Evolutionary conservation across 345 rosid genomes (phyloP).

Genomic region (Capsella bursapastoris): DNA sequence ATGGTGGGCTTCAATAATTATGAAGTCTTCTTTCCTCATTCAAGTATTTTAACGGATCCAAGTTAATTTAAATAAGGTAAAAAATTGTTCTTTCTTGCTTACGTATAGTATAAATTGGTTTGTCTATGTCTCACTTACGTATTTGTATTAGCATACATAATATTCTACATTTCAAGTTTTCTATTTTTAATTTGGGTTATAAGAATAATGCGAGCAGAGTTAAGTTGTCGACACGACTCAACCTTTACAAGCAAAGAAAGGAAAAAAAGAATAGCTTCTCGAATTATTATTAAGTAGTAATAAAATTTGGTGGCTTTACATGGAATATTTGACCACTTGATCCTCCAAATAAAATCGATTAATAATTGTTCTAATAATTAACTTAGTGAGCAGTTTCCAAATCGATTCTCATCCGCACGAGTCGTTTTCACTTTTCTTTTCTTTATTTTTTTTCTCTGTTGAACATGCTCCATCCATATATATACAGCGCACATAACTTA

Average conservation of each 20-base stretch:
- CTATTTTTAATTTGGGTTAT: background rate
- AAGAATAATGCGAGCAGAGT: background rate
- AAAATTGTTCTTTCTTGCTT: no score
- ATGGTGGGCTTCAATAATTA: slow-evolving; percentile 30
- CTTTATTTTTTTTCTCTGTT: background rate
- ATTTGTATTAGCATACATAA: no score
- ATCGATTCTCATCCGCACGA: slow-evolving; percentile 36
- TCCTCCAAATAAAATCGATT: background rate
- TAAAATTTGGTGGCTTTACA: slow-evolving; percentile 10
- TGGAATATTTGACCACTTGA: slow-evolving; percentile 38
- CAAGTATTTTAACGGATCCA: slow-evolving; percentile 17
- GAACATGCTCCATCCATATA: background rate
- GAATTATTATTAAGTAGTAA: background rate
- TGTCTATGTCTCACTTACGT: no score
- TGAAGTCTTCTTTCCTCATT: slow-evolving; percentile 8
- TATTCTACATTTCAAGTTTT: background rate
- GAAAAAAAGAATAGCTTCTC: background rate
- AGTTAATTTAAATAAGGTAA: background rate
- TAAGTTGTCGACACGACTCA: background rate
- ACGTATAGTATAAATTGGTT: no score
- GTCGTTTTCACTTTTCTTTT: slow-evolving; percentile 25
- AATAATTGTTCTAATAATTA: slow-evolving; percentile 3
- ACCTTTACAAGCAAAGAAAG: background rate
- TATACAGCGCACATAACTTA: background rate
- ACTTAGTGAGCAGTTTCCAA: background rate